Evolutionary conservation across 345 rosid genomes (phyloP), one percentile per base, ranked within the genome.

Genomic region (Ceriops decandra): DNA sequence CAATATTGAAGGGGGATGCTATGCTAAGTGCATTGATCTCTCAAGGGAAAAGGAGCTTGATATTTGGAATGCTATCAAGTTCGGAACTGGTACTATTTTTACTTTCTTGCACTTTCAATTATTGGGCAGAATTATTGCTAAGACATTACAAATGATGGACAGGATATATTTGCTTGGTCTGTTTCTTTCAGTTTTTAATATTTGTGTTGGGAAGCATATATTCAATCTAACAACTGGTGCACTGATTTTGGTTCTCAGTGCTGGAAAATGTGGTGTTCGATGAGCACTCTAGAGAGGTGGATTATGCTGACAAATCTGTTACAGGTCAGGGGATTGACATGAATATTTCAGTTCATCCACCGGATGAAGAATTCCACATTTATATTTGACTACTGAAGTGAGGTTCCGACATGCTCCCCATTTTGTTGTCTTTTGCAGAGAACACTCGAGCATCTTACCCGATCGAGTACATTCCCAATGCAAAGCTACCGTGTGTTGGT

Each of bases 1-100:
- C n/a, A 93, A 93, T 74, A 91, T 93, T 26, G 98, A 93, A 83
- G 98, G 98, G 17, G 98, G 97, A 30, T 91, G 98, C 83, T 93
- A 93, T 71, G 98, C 98, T 16, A 93, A 93, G 81, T 93, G 98
- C 81, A 84, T 93, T 73, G 98, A 91, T 77, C 97, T 93, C 71
- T 83, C 97, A 0, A 73, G 82, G 77, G 97, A 93, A 69, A 93
- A 89, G 80, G 98, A 93, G 73, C 96, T 96, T 65, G 98, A 93
- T 77, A 93, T 91, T 65, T 93, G 92, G 89, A 91, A 93, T 65
- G 96, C 98, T 76, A 89, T 91, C 79, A 93, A 91, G 85, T 93
- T 93, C 69, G 98, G 97, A 66, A 75, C 98, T 56, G 98, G 98
- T 92, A 80, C 26, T 36, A 62, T 47, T 46, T 17, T 32, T 16